Evolutionary conservation across 345 rosid genomes (phyloP), one percentile per base, ranked within the genome.

Genomic region (Pistacia integerrima): DNA sequence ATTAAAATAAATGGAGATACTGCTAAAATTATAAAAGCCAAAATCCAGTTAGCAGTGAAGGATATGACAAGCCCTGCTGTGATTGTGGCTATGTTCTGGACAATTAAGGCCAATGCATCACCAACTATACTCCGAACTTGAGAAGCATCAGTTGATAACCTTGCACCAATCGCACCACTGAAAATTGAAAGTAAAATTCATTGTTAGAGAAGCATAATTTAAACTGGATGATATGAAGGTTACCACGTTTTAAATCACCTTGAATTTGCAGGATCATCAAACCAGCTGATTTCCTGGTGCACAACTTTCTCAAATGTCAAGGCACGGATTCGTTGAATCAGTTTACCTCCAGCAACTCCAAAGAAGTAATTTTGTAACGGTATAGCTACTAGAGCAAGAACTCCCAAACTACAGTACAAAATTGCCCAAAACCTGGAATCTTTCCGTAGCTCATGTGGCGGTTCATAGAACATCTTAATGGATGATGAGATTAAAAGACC

Each of bases 241-340:
- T n/a, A 38, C 2, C 61, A 2, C 54, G 30, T 51, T 22, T 33
- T 3, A 30, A 66, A 77, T 28, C 38, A 86, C 94, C 94, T 94
- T 8, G 98, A 84, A 72, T 94, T 93, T 22, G 86, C 77, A 62
- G 93, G 83, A 74, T 90, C 93, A 66, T 94, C 98, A 22, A 94
- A 94, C 94, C 97, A 94, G 78, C 93, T 84, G 67, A 94, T 92
- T 62, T 92, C 88, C 77, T 92, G 97, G 82, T 90, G 92, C 55
- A 90, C 97, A 28, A 92, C 90, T 79, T 89, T 91, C 79, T 89
- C 88, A 75, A 94, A 94, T 1, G 90, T 85, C 87, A 87, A 64
- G 17, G 88, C 79, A 17, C 98, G 84, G 46, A 93, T 91, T 70
- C 97, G 82, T 79, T 82, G 79, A 10, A 94, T 88, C 82, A 94